Evolutionary conservation across 768 basidiomycete species (phyloP).

Genomic region (Panaeolus papilionaceus): DNA sequence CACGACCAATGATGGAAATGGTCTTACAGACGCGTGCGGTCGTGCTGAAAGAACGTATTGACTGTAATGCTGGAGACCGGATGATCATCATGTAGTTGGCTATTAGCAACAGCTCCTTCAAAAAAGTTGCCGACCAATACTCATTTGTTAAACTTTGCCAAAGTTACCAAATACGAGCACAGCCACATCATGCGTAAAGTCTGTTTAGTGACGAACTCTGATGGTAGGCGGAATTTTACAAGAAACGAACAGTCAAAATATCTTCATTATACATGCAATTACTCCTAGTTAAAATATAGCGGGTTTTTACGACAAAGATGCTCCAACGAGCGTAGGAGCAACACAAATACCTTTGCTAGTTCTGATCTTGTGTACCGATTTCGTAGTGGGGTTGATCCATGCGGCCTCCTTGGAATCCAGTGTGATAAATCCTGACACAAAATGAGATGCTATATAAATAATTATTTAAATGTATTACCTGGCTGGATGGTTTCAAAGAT

Average conservation of each 20-base stretch:
- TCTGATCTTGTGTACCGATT: conserved; percentile 81
- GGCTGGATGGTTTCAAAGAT: conserved; percentile 98
- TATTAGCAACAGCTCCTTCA: conserved; percentile 1
- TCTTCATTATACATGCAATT: background rate
- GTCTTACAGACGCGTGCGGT: conserved; percentile 54
- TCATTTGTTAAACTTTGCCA: conserved; percentile 17
- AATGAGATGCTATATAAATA: conserved; percentile 4
- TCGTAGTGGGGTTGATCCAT: conserved; percentile 88
- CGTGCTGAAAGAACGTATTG: conserved; percentile 54
- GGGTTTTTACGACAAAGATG: conserved; percentile 78
- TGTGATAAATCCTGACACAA: conserved; percentile 77
- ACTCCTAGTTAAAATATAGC: conserved; percentile 23
- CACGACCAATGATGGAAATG: conserved; percentile 71
- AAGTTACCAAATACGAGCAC: conserved; percentile 25
- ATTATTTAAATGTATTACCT: conserved; percentile 45
- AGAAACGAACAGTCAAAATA: no score
- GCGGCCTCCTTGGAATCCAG: conserved; percentile 88
- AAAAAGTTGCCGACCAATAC: conserved; percentile 17
- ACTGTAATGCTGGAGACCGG: conserved; percentile 40
- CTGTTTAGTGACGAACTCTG: no score
- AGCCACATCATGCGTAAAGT: conserved; percentile 22
- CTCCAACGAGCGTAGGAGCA: conserved; percentile 84
- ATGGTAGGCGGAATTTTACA: no score
- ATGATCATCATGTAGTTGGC: conserved; percentile 37
- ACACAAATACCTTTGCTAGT: conserved; percentile 85